Base-by-base conservation (phyloP, 306 rosid species). In the Lagenaria siceraria region DNA sequence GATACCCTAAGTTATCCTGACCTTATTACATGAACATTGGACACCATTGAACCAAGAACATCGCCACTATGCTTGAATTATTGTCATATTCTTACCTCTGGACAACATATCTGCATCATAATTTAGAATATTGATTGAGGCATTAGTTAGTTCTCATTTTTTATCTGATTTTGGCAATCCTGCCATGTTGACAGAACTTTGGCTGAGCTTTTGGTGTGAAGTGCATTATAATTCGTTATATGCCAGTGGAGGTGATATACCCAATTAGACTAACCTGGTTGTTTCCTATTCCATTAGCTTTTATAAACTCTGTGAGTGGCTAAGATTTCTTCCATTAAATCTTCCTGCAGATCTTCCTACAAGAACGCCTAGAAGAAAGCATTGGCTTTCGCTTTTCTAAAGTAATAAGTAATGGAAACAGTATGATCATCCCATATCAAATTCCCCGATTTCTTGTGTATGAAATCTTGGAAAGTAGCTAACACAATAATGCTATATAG, bases 161-260 rank as follows among this genome's bases (percentile, higher is more conserved):
- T 31, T 7, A n/a, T 62, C 68, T 66, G 14, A 38, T 62, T 52
- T 56, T 4, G 25, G 66, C 75, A 7, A 59, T 60, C 19, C 69
- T 64, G 49, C 35, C 59, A 14, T 55, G 6, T 59, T 62, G 83
- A 21, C 72, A 95, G 99, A 95, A 83, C 75, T 95, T 68, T 95
- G 99, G 99, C 88, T 95, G 72, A 95, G 99, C 92, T 95, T 95
- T 86, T 95, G 99, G 99, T 90, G 99, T 71, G 99, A 95, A 86
- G 99, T 95, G 70, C 99, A 95, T 87, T 95, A 95, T 78, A 95
- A 95, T 76, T 95, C 99, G 3, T 55, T 95, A 49, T 92, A 95
- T 66, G 81, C 90, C 36, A 82, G 48, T 49, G 92, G 92, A 87
- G 99, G 99, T 95, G 77, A 81, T 35, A 31, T 80, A 53, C 33